phyloP scores from a whole-genome alignment of 495 filamentous ascomycete species.

The Hypoxylon cercidicola region DNA sequence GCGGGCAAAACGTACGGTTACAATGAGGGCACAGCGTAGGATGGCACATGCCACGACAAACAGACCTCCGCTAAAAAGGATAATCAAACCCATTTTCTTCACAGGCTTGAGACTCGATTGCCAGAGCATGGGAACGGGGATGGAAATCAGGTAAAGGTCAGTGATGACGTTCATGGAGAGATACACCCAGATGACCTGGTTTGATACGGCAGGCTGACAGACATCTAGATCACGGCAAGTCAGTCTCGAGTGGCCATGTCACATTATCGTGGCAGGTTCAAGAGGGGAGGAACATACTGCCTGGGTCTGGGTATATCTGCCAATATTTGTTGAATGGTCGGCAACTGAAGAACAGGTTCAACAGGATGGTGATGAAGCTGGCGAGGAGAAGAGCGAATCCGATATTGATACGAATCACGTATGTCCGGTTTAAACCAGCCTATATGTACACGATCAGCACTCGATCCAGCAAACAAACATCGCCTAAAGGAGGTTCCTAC shows the following conservation, averaged over 20 bases:
- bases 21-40: slow-evolving; percentile 59
- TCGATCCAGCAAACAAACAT: neutral
- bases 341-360: slow-evolving; percentile 63
- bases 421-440: slow-evolving; percentile 54
- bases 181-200: slow-evolving; percentile 54
- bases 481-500: slow-evolving; percentile 47
- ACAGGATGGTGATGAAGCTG: slow-evolving; percentile 62
- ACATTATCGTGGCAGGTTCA: neutral
- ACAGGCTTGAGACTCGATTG: slow-evolving; percentile 53
- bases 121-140: slow-evolving; percentile 64
- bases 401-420: slow-evolving; percentile 62
- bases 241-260: neutral
- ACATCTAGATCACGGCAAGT: slow-evolving; percentile 43
- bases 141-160: slow-evolving; percentile 61
- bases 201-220: slow-evolving; percentile 61
- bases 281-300: slow-evolving; percentile 51
- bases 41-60: slow-evolving; percentile 63
- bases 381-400: slow-evolving; percentile 60
- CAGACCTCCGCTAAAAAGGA: slow-evolving; percentile 60
- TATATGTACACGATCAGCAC: slow-evolving; percentile 28
- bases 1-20: slow-evolving; percentile 47
- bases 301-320: slow-evolving; percentile 64
- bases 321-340: slow-evolving; percentile 60
- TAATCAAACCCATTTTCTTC: slow-evolving; percentile 58
- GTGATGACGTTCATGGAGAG: slow-evolving; percentile 58